Evolutionary conservation across 2,329 filamentous ascomycete species (phyloP), one percentile per base, ranked within the genome.

Genomic region (Xylariales sp.): DNA sequence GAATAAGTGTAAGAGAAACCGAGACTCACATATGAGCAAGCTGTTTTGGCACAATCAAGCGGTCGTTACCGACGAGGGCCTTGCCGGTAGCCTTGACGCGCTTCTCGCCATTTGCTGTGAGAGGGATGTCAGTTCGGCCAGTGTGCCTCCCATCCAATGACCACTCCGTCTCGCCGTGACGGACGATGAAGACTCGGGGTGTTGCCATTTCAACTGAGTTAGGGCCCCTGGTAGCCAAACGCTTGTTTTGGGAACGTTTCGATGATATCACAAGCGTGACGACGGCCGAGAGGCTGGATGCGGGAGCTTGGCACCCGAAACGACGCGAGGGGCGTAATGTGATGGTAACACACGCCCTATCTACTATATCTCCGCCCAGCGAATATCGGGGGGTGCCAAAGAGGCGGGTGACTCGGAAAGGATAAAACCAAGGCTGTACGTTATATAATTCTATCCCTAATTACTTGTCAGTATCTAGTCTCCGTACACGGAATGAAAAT

Each of bases 111-210:
- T 93, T 91, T 58, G 85, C 82, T 0, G 94, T 97, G 45, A 97
- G 84, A 0, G 93, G 90, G 3, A 98, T 92, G 76, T 98, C 94
- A n/a, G 92, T 92, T 34, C 84, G 86, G 59, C 94, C 92, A 0
- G 95, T 98, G 81, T 97, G 93, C 60, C 89, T 87, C 64, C 93
- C 94, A 73, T 91, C 91, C 55, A 97, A 88, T 5, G 93, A 97
- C 94, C 94, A 98, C 83, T 97, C 93, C 3, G 94, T 98, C 83
- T 97, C 93, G 81, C 94, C 95, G 78, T 97, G 94, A 74, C 94
- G 93, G 78, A 94, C 83, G 73, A 96, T 88, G 83, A 95, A 95
- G 78, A 93, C 90, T 61, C 92, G 87, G 1, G 93, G 92, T 1
- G 90, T 89, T 1, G 80, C 55, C 80, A 81, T 81, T 43, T 45